Evolutionary conservation across 2,329 filamentous ascomycete species (phyloP).

Genomic region (Neonectria punicea): DNA sequence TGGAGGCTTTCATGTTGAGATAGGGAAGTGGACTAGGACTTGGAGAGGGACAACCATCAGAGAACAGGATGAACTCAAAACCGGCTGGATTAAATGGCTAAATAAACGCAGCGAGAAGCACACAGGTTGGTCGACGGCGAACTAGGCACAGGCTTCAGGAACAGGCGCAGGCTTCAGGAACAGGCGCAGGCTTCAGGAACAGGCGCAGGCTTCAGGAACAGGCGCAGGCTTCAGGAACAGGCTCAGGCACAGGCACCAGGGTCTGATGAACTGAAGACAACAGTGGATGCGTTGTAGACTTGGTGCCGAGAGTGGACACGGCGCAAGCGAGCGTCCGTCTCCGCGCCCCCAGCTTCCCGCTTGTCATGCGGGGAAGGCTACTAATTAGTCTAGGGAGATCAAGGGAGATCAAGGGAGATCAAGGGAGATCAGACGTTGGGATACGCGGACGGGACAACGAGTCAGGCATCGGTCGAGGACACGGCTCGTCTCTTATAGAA

Average conservation of each 20-base stretch:
- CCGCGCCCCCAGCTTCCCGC: background rate
- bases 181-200: no score
- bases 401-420: no score
- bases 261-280: background rate
- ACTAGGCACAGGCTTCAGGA: background rate
- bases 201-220: background rate
- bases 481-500: no score
- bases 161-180: background rate
- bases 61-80: background rate
- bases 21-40: background rate
- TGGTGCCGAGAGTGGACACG: background rate
- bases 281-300: background rate
- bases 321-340: background rate
- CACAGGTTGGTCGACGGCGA: background rate
- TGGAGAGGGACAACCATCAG: background rate
- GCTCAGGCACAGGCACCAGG: background rate
- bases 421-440: no score
- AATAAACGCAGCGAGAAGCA: background rate
- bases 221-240: no score
- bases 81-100: background rate
- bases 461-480: no score
- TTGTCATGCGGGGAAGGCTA: background rate
- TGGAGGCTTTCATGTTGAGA: conserved; percentile 15
- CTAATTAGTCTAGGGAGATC: no score
- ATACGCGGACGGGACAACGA: no score